Base-by-base conservation (phyloP, 1,284 basidiomycete species). In the Testicularia cyperi region DNA sequence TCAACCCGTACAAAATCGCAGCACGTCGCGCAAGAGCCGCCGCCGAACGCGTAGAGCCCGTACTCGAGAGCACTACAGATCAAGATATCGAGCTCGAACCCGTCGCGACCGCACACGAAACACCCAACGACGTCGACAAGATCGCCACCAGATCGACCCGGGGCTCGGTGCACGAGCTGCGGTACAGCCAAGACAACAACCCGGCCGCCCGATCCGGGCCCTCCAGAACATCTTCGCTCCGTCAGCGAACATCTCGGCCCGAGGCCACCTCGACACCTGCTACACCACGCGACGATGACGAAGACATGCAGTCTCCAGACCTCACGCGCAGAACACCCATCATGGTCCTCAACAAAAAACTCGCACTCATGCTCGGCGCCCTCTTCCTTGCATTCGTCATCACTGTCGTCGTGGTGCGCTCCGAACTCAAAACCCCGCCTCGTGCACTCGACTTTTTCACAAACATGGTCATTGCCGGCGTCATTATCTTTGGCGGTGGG, bases 401-500 rank as follows among this genome's bases (percentile, higher is more conserved):
- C 5, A 55, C 61, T 4, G 66, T 80, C 22, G 63, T 80, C 20
- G 60, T 77, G 14, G 60, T 78, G 3, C 73, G 78, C 14, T 76
- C 74, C 1, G 65, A 70, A 15, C 68, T 80, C 13, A 32, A 48
- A 1, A 41, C 67, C 12, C 70, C 77, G 3, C 68, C 71, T 0
- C 56, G 70, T 7, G 44, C 47, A 2, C 65, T 81, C 6, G 76
- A 79, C 42, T 78, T 81, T 55, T 79, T 80, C 64, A 76, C 71
- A n/a, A 80, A 80, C 54, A 77, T 81, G 74, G 57, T 79, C 38
- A 67, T 81, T 18, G 80, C 80, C 2, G 80, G 80, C 5, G 80
- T 82, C 8, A 82, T 83, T 68, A 82, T 83, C 49, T 83, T 84
- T 62, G 83, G 83, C 15, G 83, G 83, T 8, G 83, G 83, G 13